Evolutionary conservation across 371 early-diverging fungal genomes (phyloP), one percentile per base, ranked within the genome.

Genomic region (Rhizopus arrhizus): DNA sequence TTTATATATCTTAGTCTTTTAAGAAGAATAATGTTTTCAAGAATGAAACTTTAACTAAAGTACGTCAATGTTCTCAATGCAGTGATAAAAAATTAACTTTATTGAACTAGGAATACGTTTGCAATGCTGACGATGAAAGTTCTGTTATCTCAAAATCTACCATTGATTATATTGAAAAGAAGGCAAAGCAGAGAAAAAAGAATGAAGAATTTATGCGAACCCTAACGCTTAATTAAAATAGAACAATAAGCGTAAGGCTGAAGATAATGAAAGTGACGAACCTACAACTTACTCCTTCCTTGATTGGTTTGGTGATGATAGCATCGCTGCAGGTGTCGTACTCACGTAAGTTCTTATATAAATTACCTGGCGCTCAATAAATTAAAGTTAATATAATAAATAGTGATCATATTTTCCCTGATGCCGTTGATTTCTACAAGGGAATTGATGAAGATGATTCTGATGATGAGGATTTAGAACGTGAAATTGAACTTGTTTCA

Each of bases 31-130:
- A 72, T 46, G 63, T 77, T 54, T 82, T 83, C 66, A 78, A 79
- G 63, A 84, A 84, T 64, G 81, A 81, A 56, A 76, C 74, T 49
- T 65, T 83, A 68, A 67, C 73, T 66, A 84, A 83, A 75, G 78
- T 73, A 66, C 58, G 10, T 10, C 7, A 32, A 32, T 34, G n/a
- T 22, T 36, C 28, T 7, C 40, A 4, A 28, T 12, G 28, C 12
- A 12, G 16, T 41, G 0, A 40, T 33, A 28, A n/a, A 29, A 3
- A 35, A 46, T 35, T 35, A 0, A 28, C 11, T 52, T 34, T 32
- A 13, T 5, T 53, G n/a, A 11, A 56, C 16, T 36, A 77, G 75
- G 74, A 84, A 62, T 69, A 68, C 61, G 51, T 63, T 50, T 60
- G 77, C 56, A 76, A 68, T 49, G 74, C 71, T 36, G 82, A 80